Percentiles rank a stretch among this genome's conserved stretches.
Evolutionary conservation across 2,329 filamentous ascomycete genomes (phyloP).

Genomic region (Fusarium fracticaudum): DNA sequence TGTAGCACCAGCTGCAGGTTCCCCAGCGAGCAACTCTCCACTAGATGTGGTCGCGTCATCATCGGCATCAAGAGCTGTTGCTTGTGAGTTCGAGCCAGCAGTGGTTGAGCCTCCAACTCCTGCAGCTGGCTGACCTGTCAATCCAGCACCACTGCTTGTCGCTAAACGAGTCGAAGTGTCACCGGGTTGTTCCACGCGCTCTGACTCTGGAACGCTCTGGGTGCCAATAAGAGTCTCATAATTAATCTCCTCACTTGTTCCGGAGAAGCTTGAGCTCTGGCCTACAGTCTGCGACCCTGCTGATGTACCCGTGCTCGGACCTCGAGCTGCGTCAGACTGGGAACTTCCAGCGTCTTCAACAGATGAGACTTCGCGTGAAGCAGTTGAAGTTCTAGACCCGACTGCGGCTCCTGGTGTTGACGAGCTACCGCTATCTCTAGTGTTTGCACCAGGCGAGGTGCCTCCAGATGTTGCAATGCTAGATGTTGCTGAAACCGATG

Average conservation of each 20-base stretch:
- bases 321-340: background rate
- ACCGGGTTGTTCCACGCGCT: background rate
- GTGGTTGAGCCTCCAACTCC: background rate
- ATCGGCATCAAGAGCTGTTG: rapidly evolving
- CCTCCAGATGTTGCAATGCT: no score
- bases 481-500: background rate
- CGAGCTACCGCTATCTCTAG: no score
- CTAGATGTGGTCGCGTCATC: background rate
- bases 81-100: background rate
- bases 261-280: background rate
- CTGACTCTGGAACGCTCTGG: constrained; percentile 9
- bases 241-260: background rate
- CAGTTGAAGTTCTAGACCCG: background rate
- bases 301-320: background rate
- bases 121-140: constrained; percentile 6
- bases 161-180: background rate
- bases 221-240: background rate
- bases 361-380: background rate
- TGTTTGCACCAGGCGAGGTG: no score
- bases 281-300: background rate
- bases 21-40: background rate
- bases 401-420: no score
- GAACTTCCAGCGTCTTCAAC: no score
- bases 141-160: background rate
- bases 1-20: background rate